Evolutionary conservation across 352 stramenopile genomes (phyloP), one percentile per base, ranked within the genome.

Genomic region (Globisporangium polare): DNA sequence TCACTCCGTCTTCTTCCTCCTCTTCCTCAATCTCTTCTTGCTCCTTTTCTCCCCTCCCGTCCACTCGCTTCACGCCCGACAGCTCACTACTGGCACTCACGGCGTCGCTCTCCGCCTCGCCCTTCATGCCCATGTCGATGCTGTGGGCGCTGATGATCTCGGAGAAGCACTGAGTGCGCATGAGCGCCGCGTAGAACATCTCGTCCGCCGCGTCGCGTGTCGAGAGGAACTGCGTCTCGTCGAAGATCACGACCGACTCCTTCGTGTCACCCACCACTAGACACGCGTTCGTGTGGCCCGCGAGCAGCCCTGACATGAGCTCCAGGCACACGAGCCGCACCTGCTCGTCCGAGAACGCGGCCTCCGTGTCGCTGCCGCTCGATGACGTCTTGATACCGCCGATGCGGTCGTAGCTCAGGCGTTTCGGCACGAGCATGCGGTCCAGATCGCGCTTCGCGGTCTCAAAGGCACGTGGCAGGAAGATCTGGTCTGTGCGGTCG

Each of bases 171-270:
- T 94, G 86, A 18, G 86, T 82, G 9, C 86, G 81, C 53, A 94
- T 68, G 1, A 94, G 68, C 37, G 77, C 71, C 33, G 82, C 64
- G 64, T 89, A 89, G 65, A 92, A 94, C 6, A 66, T 62, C 55
- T 71, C 60, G 46, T 92, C 86, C 52, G 86, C 73, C 0, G 76
- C 69, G 5, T 73, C 69, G 47, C 78, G 78, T 31, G 78, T 83
- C 18, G 83, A 73, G 29, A 92, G 72, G 56, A 94, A 94, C 67
- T 94, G 79, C 6, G 70, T 90, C 67, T 94, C 86, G 51, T 94
- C 86, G 51, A 94, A 94, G 54, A 94, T 94, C 41, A 94, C 84
- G 20, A 94, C 86, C 3, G 83, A 94, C 64, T 94, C 86, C 43
- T 87, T 90, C 45, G 83, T 90, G 65, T 94, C 86, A 43, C 86